phyloP scores from a whole-genome alignment of 805 yeast species.

The Candida germanica region DNA sequence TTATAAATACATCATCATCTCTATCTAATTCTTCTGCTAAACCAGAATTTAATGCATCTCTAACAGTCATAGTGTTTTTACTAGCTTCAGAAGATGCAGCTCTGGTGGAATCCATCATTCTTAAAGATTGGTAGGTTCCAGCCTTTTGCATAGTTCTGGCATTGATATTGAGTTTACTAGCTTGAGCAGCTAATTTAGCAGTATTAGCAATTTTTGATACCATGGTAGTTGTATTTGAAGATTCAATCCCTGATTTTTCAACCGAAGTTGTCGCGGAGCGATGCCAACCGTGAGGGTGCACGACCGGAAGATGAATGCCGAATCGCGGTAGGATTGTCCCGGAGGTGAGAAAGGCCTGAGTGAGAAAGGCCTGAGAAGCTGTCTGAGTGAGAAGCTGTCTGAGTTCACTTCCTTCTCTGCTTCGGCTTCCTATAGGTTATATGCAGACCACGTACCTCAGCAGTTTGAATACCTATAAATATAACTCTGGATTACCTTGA shows the following conservation, averaged over 20 bases:
- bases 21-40: conserved; percentile 97
- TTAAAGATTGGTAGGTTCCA: conserved; percentile 11
- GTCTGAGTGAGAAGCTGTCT: no score
- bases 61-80: conserved; percentile 72
- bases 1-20: conserved; percentile 87
- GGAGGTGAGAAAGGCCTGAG: no score
- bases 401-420: no score
- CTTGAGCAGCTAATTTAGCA: conserved; percentile 38
- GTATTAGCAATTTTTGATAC: conserved; percentile 39
- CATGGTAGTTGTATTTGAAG: conserved; percentile 15
- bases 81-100: conserved; percentile 39
- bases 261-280: conserved; percentile 21
- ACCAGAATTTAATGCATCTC: conserved; percentile 95
- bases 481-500: no score
- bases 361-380: no score
- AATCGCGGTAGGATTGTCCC: no score
- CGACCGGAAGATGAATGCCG: no score
- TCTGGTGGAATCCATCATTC: conserved; percentile 26
- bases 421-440: no score
- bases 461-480: no score
- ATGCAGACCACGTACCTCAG: no score
- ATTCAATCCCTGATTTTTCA: conserved; percentile 5
- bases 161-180: conserved; percentile 19
- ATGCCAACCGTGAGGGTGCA: conserved; percentile 26
- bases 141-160: conserved; percentile 3